Evolutionary conservation across 495 filamentous ascomycete species (phyloP).

Genomic region (Penicillium waksmanii): DNA sequence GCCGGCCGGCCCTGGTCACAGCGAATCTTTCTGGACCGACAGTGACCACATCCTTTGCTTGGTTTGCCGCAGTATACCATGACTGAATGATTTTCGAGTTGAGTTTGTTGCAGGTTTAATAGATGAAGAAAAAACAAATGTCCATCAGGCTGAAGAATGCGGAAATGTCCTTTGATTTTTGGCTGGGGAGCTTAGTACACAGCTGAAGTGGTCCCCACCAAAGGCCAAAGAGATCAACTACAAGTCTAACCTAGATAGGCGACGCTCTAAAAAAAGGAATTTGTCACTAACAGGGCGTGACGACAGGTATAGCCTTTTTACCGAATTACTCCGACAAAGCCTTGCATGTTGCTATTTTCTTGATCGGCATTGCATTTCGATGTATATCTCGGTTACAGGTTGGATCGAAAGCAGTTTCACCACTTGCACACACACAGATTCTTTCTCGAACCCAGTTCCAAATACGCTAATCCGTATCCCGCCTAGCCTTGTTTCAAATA

Average conservation of each 20-base stretch:
- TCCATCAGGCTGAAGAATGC: neutral
- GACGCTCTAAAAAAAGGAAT: neutral
- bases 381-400: neutral
- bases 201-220: neutral
- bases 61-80: constrained; percentile 9
- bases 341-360: too few relatives aligned
- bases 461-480: too few relatives aligned
- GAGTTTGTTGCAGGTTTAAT: neutral
- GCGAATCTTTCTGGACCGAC: too few relatives aligned
- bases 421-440: too few relatives aligned
- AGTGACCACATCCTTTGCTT: too few relatives aligned
- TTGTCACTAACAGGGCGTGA: neutral
- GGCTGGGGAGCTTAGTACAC: neutral
- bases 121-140: neutral
- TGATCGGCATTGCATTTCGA: too few relatives aligned
- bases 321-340: too few relatives aligned
- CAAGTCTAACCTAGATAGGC: neutral
- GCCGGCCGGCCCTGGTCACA: constrained; percentile 33
- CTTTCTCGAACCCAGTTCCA: too few relatives aligned
- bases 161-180: neutral
- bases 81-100: neutral
- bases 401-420: too few relatives aligned
- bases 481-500: too few relatives aligned
- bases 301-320: neutral
- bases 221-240: neutral